phyloP scores from a whole-genome alignment of 257 asterid species.

The Nicotiana undulata region DNA sequence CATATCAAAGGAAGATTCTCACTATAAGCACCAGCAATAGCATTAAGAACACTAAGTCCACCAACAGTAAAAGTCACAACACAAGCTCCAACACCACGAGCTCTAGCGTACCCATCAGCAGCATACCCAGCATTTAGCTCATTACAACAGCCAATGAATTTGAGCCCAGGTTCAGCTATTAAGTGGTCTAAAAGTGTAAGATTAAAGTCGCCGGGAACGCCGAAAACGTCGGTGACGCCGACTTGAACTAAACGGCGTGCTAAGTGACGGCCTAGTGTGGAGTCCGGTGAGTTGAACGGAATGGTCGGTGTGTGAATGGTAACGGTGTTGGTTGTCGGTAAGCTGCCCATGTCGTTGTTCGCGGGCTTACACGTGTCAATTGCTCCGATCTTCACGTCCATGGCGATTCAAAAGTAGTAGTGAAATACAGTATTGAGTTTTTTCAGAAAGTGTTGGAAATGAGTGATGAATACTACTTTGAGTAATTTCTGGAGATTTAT shows the following conservation, averaged over 20 bases:
- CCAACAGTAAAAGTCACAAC: constrained; percentile 28
- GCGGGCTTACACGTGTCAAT: not conserved
- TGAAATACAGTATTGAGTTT: not conserved
- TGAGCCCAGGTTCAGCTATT: constrained; percentile 74
- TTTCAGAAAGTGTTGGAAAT: not conserved
- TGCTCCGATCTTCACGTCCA: constrained; percentile 6
- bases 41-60: constrained; percentile 19
- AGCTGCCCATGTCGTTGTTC: not conserved
- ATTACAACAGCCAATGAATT: constrained; percentile 73
- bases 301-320: not conserved
- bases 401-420: not conserved
- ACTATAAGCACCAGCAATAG: constrained; percentile 23
- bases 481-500: not conserved
- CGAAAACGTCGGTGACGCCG: constrained; percentile 15
- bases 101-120: constrained; percentile 27
- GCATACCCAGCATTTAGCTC: constrained; percentile 59
- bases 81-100: constrained; percentile 16
- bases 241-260: constrained; percentile 22
- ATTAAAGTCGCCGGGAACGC: constrained; percentile 23
- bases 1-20: constrained; percentile 17
- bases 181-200: constrained; percentile 39
- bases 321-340: not conserved
- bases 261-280: constrained; percentile 23
- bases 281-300: constrained; percentile 6
- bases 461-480: not conserved